Base-by-base conservation (phyloP, 345 rosid genomes). In the Erodium maritimum region DNA sequence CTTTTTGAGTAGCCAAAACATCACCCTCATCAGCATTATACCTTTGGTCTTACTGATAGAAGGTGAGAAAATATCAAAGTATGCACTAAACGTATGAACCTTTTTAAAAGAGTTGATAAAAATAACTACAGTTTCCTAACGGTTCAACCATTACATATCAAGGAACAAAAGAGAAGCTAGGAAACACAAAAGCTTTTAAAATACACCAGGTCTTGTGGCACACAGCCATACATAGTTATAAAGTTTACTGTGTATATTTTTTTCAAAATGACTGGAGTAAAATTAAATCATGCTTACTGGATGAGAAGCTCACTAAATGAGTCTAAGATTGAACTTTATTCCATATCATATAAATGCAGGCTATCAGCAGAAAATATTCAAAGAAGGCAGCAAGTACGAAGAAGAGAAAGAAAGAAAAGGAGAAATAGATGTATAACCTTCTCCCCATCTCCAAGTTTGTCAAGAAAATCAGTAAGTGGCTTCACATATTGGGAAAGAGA, bases 401-500 rank as follows among this genome's bases (percentile, higher is more conserved):
- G 22, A 17, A 76, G 52, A 76, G 52, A 19, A 51, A 18, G 51
- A 20, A 21, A 60, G 17, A 17, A 64, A 54, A 61, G 59, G 8
- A 59, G 53, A 57, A 65, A 54, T 21, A 61, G 54, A 58, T 64
- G 52, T 20, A 62, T 24, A 66, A 93, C 97, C 96, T 87, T 89
- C 65, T 93, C 87, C 54, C 69, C 84, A 52, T 78, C 84, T 18
- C 75, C 50, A 61, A 89, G 90, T 57, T 80, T 80, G 67, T 82
- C 88, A 20, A 89, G 83, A 60, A 87, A 72, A 77, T 89, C 84
- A 16, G 83, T 77, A 29, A 89, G 81, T 42, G 99, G 97, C 74
- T 87, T 83, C 71, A 77, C 90, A 70, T 89, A 93, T 71, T 87
- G 96, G 21, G 88, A 75, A 34, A 89, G 83, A 76, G 80, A 82